A percentile compares a stretch with the other conserved stretches of the same genome.
Conservation (phyloP, 116 monocot species). For the Papilionanthe hybrid region DNA sequence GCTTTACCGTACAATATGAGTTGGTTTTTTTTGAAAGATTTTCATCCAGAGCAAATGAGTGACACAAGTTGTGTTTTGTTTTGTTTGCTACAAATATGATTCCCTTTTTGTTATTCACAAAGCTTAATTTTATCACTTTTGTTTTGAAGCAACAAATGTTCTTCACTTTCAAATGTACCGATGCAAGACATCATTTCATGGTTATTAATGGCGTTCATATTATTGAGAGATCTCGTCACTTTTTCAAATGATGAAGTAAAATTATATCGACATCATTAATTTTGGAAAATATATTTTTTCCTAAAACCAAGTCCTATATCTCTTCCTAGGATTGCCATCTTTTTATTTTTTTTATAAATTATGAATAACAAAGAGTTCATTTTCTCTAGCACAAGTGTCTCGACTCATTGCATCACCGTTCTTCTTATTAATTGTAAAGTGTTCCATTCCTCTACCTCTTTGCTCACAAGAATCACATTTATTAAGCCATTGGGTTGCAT, state of each 20-base stretch:
- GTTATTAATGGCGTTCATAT: constrained; percentile 43
- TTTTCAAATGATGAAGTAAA: constrained; percentile 37
- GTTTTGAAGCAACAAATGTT: constrained; percentile 37
- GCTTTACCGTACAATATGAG: constrained; percentile 54
- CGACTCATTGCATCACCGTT: constrained; percentile 63
- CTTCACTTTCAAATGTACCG: constrained; percentile 31
- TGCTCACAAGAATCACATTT: constrained; percentile 32
- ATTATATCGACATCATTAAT: neutral
- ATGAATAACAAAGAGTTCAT: neutral
- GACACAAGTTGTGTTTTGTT: neutral
- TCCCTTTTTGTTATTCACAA: neutral
- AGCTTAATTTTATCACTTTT: neutral
- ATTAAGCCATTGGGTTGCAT: constrained; percentile 68
- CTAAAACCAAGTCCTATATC: neutral
- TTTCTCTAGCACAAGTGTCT: constrained; percentile 36
- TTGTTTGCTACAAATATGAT: constrained; percentile 8
- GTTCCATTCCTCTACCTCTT: constrained; percentile 23
- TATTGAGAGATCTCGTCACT: constrained; percentile 38
- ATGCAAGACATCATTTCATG: constrained; percentile 33
- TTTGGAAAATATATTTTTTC: neutral
- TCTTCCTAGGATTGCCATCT: neutral
- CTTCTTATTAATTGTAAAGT: constrained; percentile 46
- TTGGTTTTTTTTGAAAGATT: constrained; percentile 51
- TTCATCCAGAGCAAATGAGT: constrained; percentile 39
- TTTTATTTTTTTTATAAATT: neutral